These are phyloP conservation scores for Biscutella laevigata DNA, from an alignment of 441 rosid species.

Conservation along the genomic window DNA sequence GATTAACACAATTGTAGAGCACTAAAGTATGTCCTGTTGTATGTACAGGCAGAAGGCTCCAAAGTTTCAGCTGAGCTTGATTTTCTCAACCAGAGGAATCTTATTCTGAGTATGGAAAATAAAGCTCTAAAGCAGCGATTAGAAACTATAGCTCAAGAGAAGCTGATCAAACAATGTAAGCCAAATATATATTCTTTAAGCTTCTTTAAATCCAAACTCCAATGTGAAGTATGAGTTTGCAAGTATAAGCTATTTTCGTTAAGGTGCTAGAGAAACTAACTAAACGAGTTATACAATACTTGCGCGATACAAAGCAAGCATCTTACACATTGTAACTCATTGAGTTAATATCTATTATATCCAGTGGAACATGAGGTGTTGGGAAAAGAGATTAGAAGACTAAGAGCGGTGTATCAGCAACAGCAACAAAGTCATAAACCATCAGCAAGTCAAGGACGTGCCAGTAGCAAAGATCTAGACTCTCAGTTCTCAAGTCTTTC, in stretches of 20 bases:
- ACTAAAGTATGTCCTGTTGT: neutral
- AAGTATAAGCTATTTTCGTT: neutral
- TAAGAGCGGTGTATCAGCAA: constrained; percentile 63
- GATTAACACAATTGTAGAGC: neutral
- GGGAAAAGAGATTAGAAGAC: constrained; percentile 93
- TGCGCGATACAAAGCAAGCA: neutral
- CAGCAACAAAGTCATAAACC: constrained; percentile 45
- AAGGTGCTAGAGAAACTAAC: neutral
- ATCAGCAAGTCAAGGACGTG: constrained; percentile 59
- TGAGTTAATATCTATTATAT: constrained; percentile 6
- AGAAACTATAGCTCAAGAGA: constrained; percentile 81
- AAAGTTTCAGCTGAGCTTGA: constrained; percentile 91
- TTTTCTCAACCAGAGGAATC: constrained; percentile 85
- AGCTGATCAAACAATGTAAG: constrained; percentile 78
- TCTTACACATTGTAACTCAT: neutral
- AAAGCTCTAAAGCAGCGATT: constrained; percentile 89
- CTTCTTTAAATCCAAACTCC: neutral
- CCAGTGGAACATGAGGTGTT: constrained; percentile 96
- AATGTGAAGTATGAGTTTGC: neutral
- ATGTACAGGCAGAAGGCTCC: constrained; percentile 79
- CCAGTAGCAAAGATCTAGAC: constrained; percentile 76
- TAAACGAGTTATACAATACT: neutral
- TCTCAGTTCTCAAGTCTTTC: constrained; percentile 83
- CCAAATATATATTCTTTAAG: neutral
- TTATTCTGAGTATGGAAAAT: constrained; percentile 94